phyloP scores from a whole-genome alignment of 129 eudicot species.

The Kitagawia praeruptora region DNA sequence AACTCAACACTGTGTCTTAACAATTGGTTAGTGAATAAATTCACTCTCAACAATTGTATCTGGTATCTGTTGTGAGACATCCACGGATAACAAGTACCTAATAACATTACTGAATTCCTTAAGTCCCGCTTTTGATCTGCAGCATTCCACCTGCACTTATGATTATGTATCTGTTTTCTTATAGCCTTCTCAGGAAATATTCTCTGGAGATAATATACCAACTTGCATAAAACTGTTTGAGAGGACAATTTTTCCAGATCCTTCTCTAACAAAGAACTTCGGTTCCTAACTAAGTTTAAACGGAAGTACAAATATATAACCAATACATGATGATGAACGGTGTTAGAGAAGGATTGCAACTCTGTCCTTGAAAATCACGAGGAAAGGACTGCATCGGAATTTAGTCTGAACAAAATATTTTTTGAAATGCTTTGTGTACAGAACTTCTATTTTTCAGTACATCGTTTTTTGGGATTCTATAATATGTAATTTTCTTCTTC shows the following conservation, averaged over 20 bases:
- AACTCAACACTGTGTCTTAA: not conserved
- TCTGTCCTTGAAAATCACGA: not conserved
- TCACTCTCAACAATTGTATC: not conserved
- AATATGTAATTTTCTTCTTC: constrained; percentile 14
- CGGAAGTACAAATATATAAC: not conserved
- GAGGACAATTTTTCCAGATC: not conserved
- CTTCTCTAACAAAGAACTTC: not conserved
- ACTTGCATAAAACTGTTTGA: not conserved
- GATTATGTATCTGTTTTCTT: not conserved
- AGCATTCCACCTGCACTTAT: not conserved
- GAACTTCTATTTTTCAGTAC: not conserved
- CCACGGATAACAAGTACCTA: not conserved
- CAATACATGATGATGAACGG: not conserved
- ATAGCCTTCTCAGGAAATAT: not conserved
- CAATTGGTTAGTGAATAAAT: not conserved
- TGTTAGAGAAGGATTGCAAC: not conserved
- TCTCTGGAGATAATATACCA: not conserved
- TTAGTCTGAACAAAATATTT: not conserved
- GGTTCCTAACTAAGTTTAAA: not conserved
- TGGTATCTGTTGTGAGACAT: not conserved
- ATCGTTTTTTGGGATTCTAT: not conserved
- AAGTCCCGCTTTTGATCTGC: not conserved
- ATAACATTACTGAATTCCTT: not conserved
- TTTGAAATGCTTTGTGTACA: not conserved
- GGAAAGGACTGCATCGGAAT: not conserved